phyloP scores from a whole-genome alignment of 108 stramenopile species.

The Chaetoceros tenuissimus region DNA sequence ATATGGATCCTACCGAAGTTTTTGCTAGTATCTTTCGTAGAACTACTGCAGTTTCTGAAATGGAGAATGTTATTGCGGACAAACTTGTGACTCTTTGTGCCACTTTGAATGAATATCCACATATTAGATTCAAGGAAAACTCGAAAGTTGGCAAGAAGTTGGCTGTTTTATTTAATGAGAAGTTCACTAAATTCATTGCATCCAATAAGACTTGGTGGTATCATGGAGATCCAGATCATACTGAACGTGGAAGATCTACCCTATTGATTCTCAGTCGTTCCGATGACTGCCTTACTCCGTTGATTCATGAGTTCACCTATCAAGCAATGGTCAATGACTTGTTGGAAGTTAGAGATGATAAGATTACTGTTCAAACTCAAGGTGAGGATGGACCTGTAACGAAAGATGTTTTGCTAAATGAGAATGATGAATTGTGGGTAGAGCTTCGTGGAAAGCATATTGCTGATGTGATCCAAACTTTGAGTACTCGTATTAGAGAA shows the following conservation, averaged over 20 bases:
- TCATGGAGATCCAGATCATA: constrained; percentile 71
- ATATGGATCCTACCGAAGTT: constrained; percentile 47
- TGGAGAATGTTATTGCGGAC: constrained; percentile 45
- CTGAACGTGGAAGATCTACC: constrained; percentile 72
- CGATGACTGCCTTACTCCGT: constrained; percentile 87
- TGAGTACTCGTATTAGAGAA: constrained; percentile 69
- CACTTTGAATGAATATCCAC: constrained; percentile 95
- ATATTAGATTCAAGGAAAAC: constrained; percentile 75
- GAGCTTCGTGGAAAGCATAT: constrained; percentile 94
- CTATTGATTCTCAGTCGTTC: constrained; percentile 88
- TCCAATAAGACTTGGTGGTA: constrained; percentile 80
- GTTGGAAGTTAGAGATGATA: constrained; percentile 76
- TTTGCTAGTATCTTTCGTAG: constrained; percentile 36
- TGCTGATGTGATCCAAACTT: constrained; percentile 83
- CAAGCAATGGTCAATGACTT: constrained; percentile 97
- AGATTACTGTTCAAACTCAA: constrained; percentile 65
- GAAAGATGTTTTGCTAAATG: constrained; percentile 86
- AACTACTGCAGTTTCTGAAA: constrained; percentile 7
- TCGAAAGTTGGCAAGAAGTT: constrained; percentile 52
- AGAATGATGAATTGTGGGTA: constrained; percentile 93
- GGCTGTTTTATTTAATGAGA: constrained; percentile 74
- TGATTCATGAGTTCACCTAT: constrained; percentile 98
- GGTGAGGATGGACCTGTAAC: constrained; percentile 29
- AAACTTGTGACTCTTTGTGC: constrained; percentile 94
- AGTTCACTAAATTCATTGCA: constrained; percentile 76